A percentile compares a stretch with the other conserved stretches of the same genome.
Conservation (phyloP, 1,284 basidiomycete species). For the Cutaneotrichosporon sp. region DNA sequence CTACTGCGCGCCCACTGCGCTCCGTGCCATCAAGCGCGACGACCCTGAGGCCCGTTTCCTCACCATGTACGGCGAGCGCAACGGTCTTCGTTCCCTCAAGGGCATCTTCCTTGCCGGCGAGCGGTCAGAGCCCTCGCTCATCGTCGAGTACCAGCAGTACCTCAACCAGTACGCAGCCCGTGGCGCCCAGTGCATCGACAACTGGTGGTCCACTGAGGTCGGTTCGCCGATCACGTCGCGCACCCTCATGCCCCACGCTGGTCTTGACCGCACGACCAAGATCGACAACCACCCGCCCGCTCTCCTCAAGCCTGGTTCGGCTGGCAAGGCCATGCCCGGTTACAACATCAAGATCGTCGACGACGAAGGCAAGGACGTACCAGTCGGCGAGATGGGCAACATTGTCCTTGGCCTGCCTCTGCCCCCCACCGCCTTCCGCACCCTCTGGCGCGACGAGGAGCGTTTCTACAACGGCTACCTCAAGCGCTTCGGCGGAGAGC, state of each 20-base stretch:
- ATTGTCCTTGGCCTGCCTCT: conserved; percentile 72
- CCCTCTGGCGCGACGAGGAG: conserved; percentile 68
- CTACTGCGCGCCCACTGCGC: conserved; percentile 72
- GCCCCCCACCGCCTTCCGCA: conserved; percentile 68
- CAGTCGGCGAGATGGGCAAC: conserved; percentile 17
- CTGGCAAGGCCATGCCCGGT: conserved; percentile 21
- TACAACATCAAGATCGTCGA: conserved; percentile 22
- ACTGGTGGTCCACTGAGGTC: conserved; percentile 92
- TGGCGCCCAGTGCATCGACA: conserved; percentile 66
- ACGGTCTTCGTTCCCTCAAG: conserved; percentile 14
- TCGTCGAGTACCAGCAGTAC: conserved; percentile 19
- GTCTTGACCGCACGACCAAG: conserved; percentile 50
- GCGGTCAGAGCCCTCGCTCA: conserved; percentile 21
- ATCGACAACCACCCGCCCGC: conserved; percentile 10
- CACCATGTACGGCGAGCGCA: conserved; percentile 9
- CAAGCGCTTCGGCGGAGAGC: conserved; percentile 49
- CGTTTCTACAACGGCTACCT: conserved; percentile 87
- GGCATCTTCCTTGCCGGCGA: conserved; percentile 22
- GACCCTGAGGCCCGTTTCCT: conserved; percentile 17
- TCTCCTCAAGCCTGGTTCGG: conserved; percentile 15
- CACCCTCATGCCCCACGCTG: conserved; percentile 58
- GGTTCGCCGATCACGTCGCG: conserved; percentile 55
- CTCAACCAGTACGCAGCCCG: conserved; percentile 16
- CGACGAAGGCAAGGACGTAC: conserved; percentile 18
- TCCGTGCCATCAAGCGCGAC: conserved; percentile 22